These are phyloP conservation scores for Coleophoma cylindrospora DNA, from an alignment of 2,329 filamentous ascomycete genomes.

Conservation along the genomic window DNA sequence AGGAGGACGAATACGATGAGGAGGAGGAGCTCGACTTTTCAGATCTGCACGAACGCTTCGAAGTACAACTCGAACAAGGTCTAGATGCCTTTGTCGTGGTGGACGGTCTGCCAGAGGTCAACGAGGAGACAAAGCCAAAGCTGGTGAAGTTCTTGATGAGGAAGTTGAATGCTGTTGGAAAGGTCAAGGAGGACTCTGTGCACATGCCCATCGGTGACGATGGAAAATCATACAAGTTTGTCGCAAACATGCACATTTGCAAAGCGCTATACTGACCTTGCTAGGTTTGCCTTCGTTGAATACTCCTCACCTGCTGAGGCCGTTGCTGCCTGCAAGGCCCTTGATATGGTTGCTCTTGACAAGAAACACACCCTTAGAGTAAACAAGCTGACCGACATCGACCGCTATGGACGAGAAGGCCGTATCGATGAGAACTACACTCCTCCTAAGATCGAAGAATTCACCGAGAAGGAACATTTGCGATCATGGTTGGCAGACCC, in stretches of 20 bases:
- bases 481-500: conserved; percentile 89
- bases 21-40: conserved; percentile 95
- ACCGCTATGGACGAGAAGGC: conserved; percentile 91
- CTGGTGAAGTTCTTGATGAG: conserved; percentile 93
- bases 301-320: conserved; percentile 90
- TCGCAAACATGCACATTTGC: conserved; percentile 12
- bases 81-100: conserved; percentile 95
- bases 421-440: conserved; percentile 88
- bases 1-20: conserved; percentile 78
- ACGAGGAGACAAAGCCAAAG: conserved; percentile 86
- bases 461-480: conserved; percentile 89
- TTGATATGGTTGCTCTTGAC: conserved; percentile 84
- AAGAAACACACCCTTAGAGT: conserved; percentile 94
- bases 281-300: conserved; percentile 93
- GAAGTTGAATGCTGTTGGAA: conserved; percentile 84
- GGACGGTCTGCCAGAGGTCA: conserved; percentile 87
- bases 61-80: conserved; percentile 92
- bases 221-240: conserved; percentile 80
- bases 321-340: conserved; percentile 78
- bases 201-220: conserved; percentile 92
- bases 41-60: conserved; percentile 89
- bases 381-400: conserved; percentile 98
- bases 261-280: conserved; percentile 10
- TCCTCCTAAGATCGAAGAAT: conserved; percentile 75
- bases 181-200: conserved; percentile 78